Conservation (phyloP, 257 asterid species). For the Ilex aquifolium region DNA sequence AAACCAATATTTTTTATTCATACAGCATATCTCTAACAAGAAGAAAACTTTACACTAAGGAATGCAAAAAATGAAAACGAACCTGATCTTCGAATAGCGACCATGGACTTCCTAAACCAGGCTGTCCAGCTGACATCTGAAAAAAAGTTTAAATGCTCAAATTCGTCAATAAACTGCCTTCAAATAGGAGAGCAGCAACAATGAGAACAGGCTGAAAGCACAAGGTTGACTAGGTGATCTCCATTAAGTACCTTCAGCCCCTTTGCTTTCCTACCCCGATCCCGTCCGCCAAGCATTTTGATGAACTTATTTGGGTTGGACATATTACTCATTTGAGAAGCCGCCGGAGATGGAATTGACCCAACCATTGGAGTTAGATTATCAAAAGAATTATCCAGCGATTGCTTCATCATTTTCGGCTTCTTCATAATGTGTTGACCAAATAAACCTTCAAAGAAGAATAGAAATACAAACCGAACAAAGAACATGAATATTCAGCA, state of each 20-base stretch:
- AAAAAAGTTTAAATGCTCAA: slow-evolving; percentile 26
- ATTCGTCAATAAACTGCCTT: background rate
- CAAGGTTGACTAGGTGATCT: background rate
- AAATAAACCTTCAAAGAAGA: slow-evolving; percentile 57
- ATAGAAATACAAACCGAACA: slow-evolving; percentile 12
- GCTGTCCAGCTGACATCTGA: slow-evolving; percentile 68
- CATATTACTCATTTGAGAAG: slow-evolving; percentile 90
- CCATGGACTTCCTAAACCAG: slow-evolving; percentile 77
- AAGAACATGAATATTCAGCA: slow-evolving; percentile 11
- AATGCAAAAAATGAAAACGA: slow-evolving; percentile 9
- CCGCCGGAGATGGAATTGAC: slow-evolving; percentile 76
- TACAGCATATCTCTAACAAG: background rate
- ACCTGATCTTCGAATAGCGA: slow-evolving; percentile 93
- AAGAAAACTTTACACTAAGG: background rate
- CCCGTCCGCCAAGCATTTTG: slow-evolving; percentile 82
- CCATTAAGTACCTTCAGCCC: slow-evolving; percentile 55
- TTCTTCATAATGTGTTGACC: slow-evolving; percentile 71
- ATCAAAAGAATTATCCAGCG: slow-evolving; percentile 66
- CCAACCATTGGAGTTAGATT: slow-evolving; percentile 51
- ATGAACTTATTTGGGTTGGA: slow-evolving; percentile 62
- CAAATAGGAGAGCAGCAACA: slow-evolving; percentile 1
- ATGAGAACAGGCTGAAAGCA: background rate
- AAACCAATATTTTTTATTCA: background rate
- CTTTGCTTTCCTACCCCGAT: slow-evolving; percentile 76
- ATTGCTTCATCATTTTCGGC: slow-evolving; percentile 67